phyloP scores from a whole-genome alignment of 202 grass and related monocot genomes.

The Eragrostis tef region DNA sequence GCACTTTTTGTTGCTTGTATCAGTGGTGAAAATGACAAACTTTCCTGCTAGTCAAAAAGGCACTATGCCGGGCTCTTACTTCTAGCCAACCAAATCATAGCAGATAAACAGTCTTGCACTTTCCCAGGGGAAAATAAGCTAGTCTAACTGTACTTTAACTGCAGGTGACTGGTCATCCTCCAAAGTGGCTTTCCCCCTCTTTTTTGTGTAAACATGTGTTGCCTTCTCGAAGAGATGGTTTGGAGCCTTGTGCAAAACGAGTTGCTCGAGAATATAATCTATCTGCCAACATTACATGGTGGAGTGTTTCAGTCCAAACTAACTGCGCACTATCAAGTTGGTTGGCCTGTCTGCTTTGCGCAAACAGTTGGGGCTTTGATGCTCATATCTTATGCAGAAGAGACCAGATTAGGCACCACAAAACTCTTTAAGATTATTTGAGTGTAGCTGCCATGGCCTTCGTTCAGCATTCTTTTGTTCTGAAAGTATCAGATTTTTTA shows the following conservation, averaged over 20 bases:
- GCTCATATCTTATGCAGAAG: slow-evolving; percentile 18
- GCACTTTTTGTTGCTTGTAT: slow-evolving; percentile 46
- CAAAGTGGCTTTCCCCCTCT: not conserved
- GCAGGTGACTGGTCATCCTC: slow-evolving; percentile 39
- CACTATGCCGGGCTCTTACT: not conserved
- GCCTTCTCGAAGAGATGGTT: not conserved
- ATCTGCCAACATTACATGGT: slow-evolving; percentile 29
- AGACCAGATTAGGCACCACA: slow-evolving; percentile 31
- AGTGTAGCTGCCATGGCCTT: too few relatives aligned
- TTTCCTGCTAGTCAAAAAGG: slow-evolving; percentile 38
- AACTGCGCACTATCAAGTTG: slow-evolving; percentile 19
- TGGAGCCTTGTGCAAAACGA: slow-evolving; percentile 49
- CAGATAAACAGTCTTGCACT: not conserved
- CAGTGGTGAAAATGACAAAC: slow-evolving; percentile 53
- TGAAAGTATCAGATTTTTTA: too few relatives aligned
- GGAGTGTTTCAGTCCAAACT: slow-evolving; percentile 19
- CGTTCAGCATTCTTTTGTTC: too few relatives aligned
- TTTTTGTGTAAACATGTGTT: slow-evolving; percentile 16
- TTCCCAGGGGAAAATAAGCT: not conserved
- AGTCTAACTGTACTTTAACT: slow-evolving; percentile 31
- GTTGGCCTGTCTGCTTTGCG: slow-evolving; percentile 44
- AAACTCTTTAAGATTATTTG: not conserved
- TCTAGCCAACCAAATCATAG: slow-evolving; percentile 34
- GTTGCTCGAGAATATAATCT: not conserved
- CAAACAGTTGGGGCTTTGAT: not conserved